phyloP scores from a whole-genome alignment of 495 filamentous ascomycete genomes.

The Tuber microsphaerosporum region DNA sequence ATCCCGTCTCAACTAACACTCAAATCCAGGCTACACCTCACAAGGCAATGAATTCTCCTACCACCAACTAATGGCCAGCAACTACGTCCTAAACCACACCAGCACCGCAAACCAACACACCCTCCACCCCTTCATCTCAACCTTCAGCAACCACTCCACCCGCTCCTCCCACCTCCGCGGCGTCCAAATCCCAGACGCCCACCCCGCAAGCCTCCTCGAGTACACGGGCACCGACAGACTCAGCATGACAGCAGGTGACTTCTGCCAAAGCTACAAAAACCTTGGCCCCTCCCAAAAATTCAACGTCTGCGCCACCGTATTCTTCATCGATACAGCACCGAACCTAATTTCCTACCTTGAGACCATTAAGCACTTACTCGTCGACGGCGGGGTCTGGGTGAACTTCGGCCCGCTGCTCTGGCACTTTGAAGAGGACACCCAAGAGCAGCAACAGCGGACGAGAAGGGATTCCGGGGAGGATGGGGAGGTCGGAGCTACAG shows the following conservation, averaged over 20 bases:
- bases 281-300: constrained; percentile 28
- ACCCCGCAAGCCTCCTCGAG: constrained; percentile 31
- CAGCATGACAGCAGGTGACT: constrained; percentile 63
- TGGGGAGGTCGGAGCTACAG: constrained; percentile 7
- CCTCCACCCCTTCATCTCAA: constrained; percentile 47
- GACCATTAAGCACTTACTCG: constrained; percentile 44
- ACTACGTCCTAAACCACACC: constrained; percentile 70
- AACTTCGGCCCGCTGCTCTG: constrained; percentile 48
- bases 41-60: constrained; percentile 97
- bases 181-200: constrained; percentile 43
- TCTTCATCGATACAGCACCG: constrained; percentile 51
- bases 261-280: constrained; percentile 48
- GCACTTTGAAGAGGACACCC: constrained; percentile 37
- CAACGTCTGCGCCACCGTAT: constrained; percentile 47
- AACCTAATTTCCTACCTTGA: constrained; percentile 47
- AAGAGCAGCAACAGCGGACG: constrained; percentile 22
- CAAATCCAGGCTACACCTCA: constrained; percentile 51
- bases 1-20: not conserved
- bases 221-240: constrained; percentile 50
- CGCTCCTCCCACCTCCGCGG: constrained; percentile 44
- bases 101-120: constrained; percentile 29
- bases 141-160: constrained; percentile 47
- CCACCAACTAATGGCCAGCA: constrained; percentile 79
- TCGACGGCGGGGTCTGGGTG: constrained; percentile 46
- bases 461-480: constrained; percentile 9